phyloP scores from a whole-genome alignment of 163 green algal species.

The Chloromonas sp. region DNA sequence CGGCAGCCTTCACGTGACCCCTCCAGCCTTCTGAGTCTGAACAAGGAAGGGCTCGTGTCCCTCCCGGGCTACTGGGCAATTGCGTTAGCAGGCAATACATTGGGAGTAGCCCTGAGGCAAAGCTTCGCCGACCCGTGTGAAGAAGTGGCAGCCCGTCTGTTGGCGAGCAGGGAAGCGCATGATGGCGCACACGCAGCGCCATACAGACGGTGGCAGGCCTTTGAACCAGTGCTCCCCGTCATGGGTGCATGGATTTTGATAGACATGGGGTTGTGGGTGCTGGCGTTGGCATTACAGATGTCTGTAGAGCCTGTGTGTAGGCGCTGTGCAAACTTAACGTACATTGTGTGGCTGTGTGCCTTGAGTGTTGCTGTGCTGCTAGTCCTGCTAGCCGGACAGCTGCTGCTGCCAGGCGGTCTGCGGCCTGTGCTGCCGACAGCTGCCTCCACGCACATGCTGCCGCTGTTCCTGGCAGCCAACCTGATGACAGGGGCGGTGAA shows the following conservation, averaged over 20 bases:
- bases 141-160: too few relatives aligned
- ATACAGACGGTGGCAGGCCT: too few relatives aligned
- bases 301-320: conserved; percentile 25
- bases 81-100: conserved; percentile 46
- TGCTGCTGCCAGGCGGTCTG: neutral
- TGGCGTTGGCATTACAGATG: too few relatives aligned
- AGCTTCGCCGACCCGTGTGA: neutral
- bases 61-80: conserved; percentile 69
- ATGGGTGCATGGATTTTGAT: too few relatives aligned
- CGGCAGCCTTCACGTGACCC: too few relatives aligned
- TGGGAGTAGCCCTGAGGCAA: conserved; percentile 21
- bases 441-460: conserved; percentile 37
- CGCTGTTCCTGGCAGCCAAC: conserved; percentile 45
- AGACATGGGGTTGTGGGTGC: too few relatives aligned
- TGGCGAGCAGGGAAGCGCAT: too few relatives aligned
- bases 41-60: conserved; percentile 83
- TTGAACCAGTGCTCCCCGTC: too few relatives aligned
- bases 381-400: conserved; percentile 33
- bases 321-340: conserved; percentile 66
- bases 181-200: too few relatives aligned
- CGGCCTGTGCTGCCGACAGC: conserved; percentile 3
- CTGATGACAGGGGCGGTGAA: conserved; percentile 50
- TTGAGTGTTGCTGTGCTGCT: conserved; percentile 42
- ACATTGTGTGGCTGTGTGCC: conserved; percentile 67
- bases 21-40: conserved; percentile 21